Evolutionary conservation across 768 basidiomycete genomes (phyloP).

Genomic region (Lanmaoa rubissima): DNA sequence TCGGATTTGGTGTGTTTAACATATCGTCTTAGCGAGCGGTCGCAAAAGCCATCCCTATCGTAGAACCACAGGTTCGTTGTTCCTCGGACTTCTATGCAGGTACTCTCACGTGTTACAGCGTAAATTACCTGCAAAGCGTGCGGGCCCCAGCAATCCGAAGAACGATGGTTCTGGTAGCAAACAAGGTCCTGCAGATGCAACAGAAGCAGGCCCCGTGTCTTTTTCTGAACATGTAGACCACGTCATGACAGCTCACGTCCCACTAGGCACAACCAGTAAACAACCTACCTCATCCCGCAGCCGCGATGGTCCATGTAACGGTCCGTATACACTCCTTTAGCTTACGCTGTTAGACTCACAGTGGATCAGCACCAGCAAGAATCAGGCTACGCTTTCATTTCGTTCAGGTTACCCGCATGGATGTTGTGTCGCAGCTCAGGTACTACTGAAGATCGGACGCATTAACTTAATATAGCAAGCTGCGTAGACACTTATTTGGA

Average conservation of each 20-base stretch:
- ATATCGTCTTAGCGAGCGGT: neutral
- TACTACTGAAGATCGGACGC: neutral
- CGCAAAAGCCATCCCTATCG: neutral
- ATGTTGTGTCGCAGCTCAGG: neutral
- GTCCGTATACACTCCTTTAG: neutral
- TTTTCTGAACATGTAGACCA: neutral
- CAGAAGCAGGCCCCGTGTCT: neutral
- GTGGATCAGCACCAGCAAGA: neutral
- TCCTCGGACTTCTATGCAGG: neutral
- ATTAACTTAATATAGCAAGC: neutral
- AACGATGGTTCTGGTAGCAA: neutral
- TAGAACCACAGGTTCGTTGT: neutral
- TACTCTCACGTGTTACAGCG: neutral
- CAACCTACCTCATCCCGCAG: neutral
- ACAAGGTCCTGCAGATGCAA: neutral
- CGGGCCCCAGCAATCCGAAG: neutral
- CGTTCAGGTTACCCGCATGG: neutral
- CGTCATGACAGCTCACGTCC: neutral
- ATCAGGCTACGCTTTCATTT: neutral
- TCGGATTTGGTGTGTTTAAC: too few relatives aligned
- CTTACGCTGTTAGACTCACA: neutral
- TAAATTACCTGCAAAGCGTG: neutral
- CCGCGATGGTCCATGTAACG: neutral
- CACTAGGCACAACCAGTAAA: neutral
- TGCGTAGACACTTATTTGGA: neutral